These are phyloP conservation scores for Trichomonas tenax DNA, from an alignment of 208 protist genomes.

Conservation along the genomic window DNA sequence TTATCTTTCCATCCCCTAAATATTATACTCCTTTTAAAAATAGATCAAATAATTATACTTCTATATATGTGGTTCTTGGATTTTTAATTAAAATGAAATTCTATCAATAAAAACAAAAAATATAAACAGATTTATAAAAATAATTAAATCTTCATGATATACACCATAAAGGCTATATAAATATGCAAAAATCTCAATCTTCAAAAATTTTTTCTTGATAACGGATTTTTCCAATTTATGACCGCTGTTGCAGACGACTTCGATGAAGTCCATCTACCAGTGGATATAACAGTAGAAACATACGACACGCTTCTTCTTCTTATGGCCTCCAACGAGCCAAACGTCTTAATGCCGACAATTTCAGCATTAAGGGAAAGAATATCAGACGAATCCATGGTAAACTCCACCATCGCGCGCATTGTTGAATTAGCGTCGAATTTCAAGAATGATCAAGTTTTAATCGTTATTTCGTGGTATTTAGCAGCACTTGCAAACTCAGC, in stretches of 20 bases:
- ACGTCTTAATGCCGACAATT: conserved; percentile 17
- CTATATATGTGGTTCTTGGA: too few relatives aligned
- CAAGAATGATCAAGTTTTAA: conserved; percentile 20
- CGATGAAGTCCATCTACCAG: conserved; percentile 19
- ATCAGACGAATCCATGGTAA: conserved; percentile 3
- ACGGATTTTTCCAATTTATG: background rate
- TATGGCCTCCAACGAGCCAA: background rate
- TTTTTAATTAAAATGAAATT: too few relatives aligned
- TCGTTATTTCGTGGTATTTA: conserved; percentile 19
- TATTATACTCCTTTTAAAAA: too few relatives aligned
- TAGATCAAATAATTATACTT: too few relatives aligned
- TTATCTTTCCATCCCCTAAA: too few relatives aligned
- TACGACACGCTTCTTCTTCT: conserved; percentile 3
- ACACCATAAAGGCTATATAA: background rate
- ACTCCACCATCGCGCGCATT: background rate
- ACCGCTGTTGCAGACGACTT: conserved; percentile 10
- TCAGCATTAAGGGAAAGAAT: background rate
- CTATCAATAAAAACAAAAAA: too few relatives aligned
- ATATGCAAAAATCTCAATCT: background rate
- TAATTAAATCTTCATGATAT: background rate
- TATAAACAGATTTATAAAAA: background rate
- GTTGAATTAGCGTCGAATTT: conserved; percentile 6
- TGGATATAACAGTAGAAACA: background rate
- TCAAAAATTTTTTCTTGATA: background rate
- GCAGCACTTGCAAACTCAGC: background rate